Evolutionary conservation across 257 asterid genomes (phyloP), one percentile per base, ranked within the genome.

Genomic region (Solanum appendiculatum): DNA sequence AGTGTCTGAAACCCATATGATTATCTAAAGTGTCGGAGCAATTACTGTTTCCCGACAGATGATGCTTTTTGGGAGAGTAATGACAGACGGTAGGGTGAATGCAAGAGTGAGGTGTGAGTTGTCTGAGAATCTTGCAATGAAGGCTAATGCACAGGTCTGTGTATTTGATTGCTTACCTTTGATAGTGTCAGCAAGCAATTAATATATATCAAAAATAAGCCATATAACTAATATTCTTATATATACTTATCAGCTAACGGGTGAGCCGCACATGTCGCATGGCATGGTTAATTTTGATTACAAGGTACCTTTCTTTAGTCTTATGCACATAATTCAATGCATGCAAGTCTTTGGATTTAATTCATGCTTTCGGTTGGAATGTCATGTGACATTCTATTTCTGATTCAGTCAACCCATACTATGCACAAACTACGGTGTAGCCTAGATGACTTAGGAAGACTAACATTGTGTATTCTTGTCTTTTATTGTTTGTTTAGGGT

Each of bases 261-360:
- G 86, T 87, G 99, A 97, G 88, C 98, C 97, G 1, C 98, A 97
- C 91, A 96, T 97, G 99, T 96, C 99, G 1, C 98, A 97, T 80
- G 97, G 96, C 85, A 93, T 96, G 98, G 91, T 92, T 91, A 96
- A 92, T 92, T 96, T 97, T 87, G 99, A 97, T 91, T 97, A 97
- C 88, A 97, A 97, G 99, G 99, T 96, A 92, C 85, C 39, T 42
- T 11, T 37, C 25, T 85, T 6, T 36, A 44, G 4, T 37, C 14
- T 10, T 72, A 39, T 84, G 42, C 44, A 39, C 25, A 68, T 13
- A 10, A 21, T 84, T 21, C 42, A 10, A 36, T 21, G 34, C 34
- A 63, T 63, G 18, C 34, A 36, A 48, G 16, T n/a, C 82, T 36
- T 73, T 73, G 31, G 40, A 81, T 81, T 44, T 44, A 81, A 48